Conservation (phyloP, 257 asterid species). For the Solanum chiquidenum region DNA sequence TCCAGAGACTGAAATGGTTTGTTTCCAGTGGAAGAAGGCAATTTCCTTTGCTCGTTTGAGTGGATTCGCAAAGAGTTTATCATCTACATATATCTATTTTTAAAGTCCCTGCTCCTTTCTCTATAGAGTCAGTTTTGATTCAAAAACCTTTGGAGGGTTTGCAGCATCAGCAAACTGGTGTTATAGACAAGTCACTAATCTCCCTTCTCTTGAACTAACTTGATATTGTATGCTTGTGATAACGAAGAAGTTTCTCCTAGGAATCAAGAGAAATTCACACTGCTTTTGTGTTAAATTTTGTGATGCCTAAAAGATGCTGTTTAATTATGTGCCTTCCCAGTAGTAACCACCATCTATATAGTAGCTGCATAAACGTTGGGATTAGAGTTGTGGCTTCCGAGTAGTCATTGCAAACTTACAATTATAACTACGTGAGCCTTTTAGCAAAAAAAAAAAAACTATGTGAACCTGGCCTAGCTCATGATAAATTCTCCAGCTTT, state of each 20-base stretch:
- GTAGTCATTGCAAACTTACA: not conserved
- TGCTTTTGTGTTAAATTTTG: not conserved
- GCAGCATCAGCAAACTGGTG: not conserved
- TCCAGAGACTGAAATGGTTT: not conserved
- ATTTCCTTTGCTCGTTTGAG: not conserved
- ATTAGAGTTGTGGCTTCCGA: not conserved
- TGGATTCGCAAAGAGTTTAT: not conserved
- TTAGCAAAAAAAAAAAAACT: not conserved
- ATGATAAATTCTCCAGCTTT: not conserved
- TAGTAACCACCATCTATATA: not conserved
- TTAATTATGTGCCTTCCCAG: not conserved
- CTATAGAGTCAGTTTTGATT: not conserved
- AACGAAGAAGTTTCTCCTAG: not conserved
- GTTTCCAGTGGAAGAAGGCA: not conserved
- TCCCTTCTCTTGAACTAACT: not conserved
- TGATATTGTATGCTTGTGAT: no score
- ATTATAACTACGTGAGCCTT: not conserved
- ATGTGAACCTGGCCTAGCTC: not conserved
- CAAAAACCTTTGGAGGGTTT: not conserved
- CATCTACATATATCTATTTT: not conserved
- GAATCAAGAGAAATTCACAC: not conserved
- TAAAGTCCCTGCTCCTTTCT: not conserved
- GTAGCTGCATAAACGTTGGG: not conserved
- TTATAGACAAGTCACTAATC: not conserved
- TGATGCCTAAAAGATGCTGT: not conserved